Conservation (phyloP, 768 basidiomycete genomes). For the Tylopilus plumbeoviolaceoides region DNA sequence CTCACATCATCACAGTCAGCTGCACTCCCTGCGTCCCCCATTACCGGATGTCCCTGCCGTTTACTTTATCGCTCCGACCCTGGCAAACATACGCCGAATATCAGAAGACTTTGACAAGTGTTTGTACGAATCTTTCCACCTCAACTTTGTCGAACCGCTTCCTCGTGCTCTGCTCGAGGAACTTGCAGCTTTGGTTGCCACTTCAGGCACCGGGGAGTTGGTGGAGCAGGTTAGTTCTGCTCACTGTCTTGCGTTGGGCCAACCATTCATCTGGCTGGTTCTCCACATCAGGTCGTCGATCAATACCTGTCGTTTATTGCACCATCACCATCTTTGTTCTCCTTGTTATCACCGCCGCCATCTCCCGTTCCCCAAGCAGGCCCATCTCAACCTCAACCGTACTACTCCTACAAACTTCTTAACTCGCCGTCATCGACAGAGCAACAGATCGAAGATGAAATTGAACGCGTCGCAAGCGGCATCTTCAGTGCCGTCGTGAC, state of each 20-base stretch:
- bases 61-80: conserved; percentile 92
- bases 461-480: conserved; percentile 86
- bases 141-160: conserved; percentile 93
- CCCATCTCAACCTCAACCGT: conserved; percentile 34
- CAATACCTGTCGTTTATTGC: conserved; percentile 97
- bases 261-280: background rate
- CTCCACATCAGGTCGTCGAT: conserved; percentile 68
- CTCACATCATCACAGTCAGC: conserved; percentile 54
- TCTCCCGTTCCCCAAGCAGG: conserved; percentile 33
- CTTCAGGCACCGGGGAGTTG: conserved; percentile 76
- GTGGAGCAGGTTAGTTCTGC: conserved; percentile 60
- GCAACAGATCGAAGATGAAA: conserved; percentile 87
- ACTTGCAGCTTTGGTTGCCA: conserved; percentile 83
- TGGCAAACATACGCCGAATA: conserved; percentile 83
- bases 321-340: conserved; percentile 90
- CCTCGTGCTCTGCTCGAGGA: conserved; percentile 89
- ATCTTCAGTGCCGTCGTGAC: conserved; percentile 91
- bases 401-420: conserved; percentile 77
- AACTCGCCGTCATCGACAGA: conserved; percentile 91
- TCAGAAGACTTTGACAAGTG: conserved; percentile 87
- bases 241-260: background rate
- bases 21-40: conserved; percentile 84
- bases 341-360: conserved; percentile 64
- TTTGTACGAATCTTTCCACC: conserved; percentile 88
- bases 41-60: conserved; percentile 94